Conservation (phyloP, 306 rosid genomes). For the Comarum palustre region DNA sequence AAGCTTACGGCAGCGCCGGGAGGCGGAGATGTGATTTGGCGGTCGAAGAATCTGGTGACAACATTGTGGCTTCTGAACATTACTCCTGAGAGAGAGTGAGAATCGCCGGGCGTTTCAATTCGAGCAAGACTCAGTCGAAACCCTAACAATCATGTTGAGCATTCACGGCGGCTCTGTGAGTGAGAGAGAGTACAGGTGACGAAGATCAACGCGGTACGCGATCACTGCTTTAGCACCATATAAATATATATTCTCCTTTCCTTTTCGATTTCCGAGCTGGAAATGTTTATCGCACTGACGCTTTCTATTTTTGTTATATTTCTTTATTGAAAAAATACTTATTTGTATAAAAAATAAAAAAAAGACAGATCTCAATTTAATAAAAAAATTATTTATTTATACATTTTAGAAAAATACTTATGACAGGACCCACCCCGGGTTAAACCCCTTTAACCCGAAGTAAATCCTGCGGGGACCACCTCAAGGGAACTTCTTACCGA, state of each 20-base stretch:
- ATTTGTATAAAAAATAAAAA: too few species aligned
- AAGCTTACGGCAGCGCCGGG: slow-evolving; percentile 74
- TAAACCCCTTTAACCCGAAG: too few species aligned
- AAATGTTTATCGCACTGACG: neutral
- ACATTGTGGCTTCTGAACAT: slow-evolving; percentile 82
- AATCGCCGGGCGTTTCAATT: too few species aligned
- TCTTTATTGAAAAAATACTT: too few species aligned
- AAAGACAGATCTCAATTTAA: too few species aligned
- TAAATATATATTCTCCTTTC: neutral
- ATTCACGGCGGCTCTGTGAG: neutral
- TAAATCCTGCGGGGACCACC: too few species aligned
- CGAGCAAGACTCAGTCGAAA: neutral
- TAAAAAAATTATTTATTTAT: too few species aligned
- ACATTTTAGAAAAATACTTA: too few species aligned
- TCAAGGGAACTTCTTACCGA: too few species aligned
- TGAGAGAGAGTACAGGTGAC: neutral
- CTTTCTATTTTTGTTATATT: neutral
- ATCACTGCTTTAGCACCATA: slow-evolving; percentile 4
- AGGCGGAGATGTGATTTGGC: slow-evolving; percentile 79
- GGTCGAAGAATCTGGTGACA: slow-evolving; percentile 74
- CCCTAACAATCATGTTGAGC: neutral
- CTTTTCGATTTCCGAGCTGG: neutral
- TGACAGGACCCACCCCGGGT: too few species aligned
- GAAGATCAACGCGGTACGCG: neutral
- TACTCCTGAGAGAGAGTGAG: slow-evolving; percentile 14